phyloP scores from a whole-genome alignment of 2,329 filamentous ascomycete species.

The Penicillium sclerotiorum region DNA sequence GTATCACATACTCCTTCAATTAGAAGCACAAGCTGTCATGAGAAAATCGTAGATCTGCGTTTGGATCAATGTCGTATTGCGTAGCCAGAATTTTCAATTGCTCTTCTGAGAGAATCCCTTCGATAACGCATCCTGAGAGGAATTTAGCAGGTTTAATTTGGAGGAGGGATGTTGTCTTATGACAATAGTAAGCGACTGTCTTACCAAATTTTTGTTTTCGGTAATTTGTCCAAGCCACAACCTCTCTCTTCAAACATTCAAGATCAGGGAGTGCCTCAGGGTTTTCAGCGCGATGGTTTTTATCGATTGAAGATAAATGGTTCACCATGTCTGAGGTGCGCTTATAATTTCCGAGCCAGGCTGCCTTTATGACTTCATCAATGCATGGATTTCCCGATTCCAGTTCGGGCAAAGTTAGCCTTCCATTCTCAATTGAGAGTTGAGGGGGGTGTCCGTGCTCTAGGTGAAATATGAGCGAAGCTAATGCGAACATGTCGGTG shows the following conservation, averaged over 20 bases:
- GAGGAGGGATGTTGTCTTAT: neutral
- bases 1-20: constrained; percentile 1
- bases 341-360: constrained; percentile 22
- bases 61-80: constrained; percentile 10
- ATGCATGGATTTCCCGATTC: constrained; percentile 10
- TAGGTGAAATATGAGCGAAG: constrained; percentile 24
- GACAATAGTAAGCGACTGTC: neutral
- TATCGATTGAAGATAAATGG: constrained; percentile 10
- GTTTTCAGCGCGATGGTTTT: neutral
- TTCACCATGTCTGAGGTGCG: constrained; percentile 20
- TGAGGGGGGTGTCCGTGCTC: constrained; percentile 20
- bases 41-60: constrained; percentile 15
- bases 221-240: constrained; percentile 9
- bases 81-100: constrained; percentile 15
- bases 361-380: constrained; percentile 19
- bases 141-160: neutral
- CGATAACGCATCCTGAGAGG: constrained; percentile 15
- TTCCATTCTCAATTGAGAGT: constrained; percentile 17
- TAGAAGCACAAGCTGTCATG: neutral
- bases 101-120: constrained; percentile 15
- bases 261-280: neutral
- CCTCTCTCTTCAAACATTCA: neutral
- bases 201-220: constrained; percentile 12
- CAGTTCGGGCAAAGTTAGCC: constrained; percentile 14
- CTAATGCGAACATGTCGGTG: constrained; percentile 28